Base-by-base conservation (phyloP, 768 basidiomycete genomes). In the Kwoniella dejecticola region DNA sequence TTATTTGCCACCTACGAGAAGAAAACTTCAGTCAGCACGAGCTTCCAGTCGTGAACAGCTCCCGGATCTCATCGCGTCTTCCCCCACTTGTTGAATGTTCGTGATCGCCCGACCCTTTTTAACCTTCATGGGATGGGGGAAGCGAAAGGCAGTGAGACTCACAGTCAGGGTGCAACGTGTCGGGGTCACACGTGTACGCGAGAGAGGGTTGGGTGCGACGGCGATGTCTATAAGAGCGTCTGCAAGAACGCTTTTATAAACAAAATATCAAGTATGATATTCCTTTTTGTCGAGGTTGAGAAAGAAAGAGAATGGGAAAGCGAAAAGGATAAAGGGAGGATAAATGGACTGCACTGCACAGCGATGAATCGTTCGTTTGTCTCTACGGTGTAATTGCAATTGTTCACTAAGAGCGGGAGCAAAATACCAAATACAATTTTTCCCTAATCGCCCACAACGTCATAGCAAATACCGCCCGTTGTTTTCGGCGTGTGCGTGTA, bases 141-240 rank as follows among this genome's bases (percentile, higher is more conserved):
- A 15, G 15, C 7, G 15, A 36, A 36, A 36, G 33, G 33, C 15
- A 7, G 7, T 36, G 7, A 36, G 7, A 67, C 69, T 67, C 62
- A 70, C 69, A 67, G 69, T 70, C 69, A 65, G 67, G 54, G 65
- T 49, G 38, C 66, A 57, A 60, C 69, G 69, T 67, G 69, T 53
- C 30, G 55, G 56, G 57, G 21, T 60, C 59, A 64, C 69, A 70
- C 69, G 69, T 62, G 63, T 36, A 63, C 65, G 61, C 63, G 56
- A 63, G 69, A 70, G 69, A 66, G 69, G 61, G 60, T 60, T 60
- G 63, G 69, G 59, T 56, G 67, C 69, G 69, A 70, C 69, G 69
- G 69, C 69, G 23, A 57, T 38, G 52, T 29, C 24, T 11, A 40
- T 38, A 31, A 45, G 30, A 52, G 55, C 50, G 56, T 63, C 33